Evolutionary conservation across 1,284 basidiomycete species (phyloP), one percentile per base, ranked within the genome.

Genomic region (Trametes hirsuta): DNA sequence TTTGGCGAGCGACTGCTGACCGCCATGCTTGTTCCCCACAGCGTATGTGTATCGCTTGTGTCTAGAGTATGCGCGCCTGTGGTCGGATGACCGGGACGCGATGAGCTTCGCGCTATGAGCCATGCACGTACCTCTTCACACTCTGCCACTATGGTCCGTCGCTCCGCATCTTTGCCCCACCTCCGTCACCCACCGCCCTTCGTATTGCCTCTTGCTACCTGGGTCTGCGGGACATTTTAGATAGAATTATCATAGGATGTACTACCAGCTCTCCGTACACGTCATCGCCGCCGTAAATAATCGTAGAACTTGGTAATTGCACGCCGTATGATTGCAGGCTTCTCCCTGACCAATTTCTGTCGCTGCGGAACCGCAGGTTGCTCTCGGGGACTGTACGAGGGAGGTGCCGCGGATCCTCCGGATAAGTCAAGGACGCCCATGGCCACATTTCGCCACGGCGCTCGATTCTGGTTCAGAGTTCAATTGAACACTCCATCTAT

Each of bases 1-100:
- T 55, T 41, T 24, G 8, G 18, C 45, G 40, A 15, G 34, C 46
- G 15, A 24, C 44, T 56, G 58, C 59, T 69, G 42, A 55, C 37
- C 25, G 51, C n/a, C 39, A 57, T 50, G 65, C 30, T 59, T 59
- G 39, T 53, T 56, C 58, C 62, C n/a, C 63, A 61, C 69, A 91
- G 89, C 83, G 25, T 93, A 96, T 74, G 86, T 96, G n/a, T 96
- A 93, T 74, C 81, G 94, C 59, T 77, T 98, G 15, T 91, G 92
- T 69, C 76, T 98, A 50, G 95, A 98, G 71, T 98, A 93, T 81
- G 95, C 89, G 10, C 78, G 94, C 41, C 77, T 97, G 37, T 90
- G 85, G 79, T 83, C 90, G 15, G 93, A 96, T 69, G 90, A 95
- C 75, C 82, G 94, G 49, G 91, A 91, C 48, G 78, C 83, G 21